phyloP scores from a whole-genome alignment of 352 stramenopile genomes.

The Pythium rishiriense region DNA sequence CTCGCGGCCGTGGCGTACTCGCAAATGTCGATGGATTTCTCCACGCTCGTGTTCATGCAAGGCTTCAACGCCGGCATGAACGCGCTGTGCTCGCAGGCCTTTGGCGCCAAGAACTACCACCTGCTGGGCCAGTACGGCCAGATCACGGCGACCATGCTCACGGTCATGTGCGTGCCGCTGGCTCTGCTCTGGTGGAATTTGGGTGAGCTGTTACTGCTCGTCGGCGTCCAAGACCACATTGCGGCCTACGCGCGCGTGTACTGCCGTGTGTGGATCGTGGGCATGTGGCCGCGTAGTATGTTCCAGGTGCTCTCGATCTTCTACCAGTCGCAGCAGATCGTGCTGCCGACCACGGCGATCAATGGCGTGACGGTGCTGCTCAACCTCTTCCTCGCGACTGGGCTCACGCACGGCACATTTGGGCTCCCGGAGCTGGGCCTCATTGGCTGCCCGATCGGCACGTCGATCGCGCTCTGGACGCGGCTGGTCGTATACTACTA shows the following conservation, averaged over 20 bases:
- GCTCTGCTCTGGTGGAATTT: slow-evolving; percentile 77
- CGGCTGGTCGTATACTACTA: slow-evolving; percentile 53
- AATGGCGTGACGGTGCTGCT: slow-evolving; percentile 60
- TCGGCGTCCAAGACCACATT: slow-evolving; percentile 46
- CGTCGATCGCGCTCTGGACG: slow-evolving; percentile 47
- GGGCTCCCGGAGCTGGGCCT: slow-evolving; percentile 67
- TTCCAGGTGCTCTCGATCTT: slow-evolving; percentile 77
- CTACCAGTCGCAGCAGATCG: slow-evolving; percentile 83
- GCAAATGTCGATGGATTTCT: slow-evolving; percentile 79
- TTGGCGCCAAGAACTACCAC: slow-evolving; percentile 80
- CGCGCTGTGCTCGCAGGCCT: slow-evolving; percentile 80
- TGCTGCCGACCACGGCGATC: slow-evolving; percentile 64
- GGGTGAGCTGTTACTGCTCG: slow-evolving; percentile 47
- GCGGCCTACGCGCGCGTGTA: slow-evolving; percentile 55
- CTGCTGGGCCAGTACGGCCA: slow-evolving; percentile 69
- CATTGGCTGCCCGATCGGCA: slow-evolving; percentile 75
- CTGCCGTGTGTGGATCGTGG: slow-evolving; percentile 63
- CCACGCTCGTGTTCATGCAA: slow-evolving; percentile 78
- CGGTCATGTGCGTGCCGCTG: slow-evolving; percentile 66
- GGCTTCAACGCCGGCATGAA: slow-evolving; percentile 82
- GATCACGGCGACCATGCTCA: slow-evolving; percentile 58
- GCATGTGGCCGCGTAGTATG: slow-evolving; percentile 79
- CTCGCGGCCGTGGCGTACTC: slow-evolving; percentile 77
- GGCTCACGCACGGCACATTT: slow-evolving; percentile 67
- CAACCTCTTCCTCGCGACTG: slow-evolving; percentile 53